Percentiles rank a stretch among this genome's conserved stretches.
phyloP scores from a whole-genome alignment of 2,329 filamentous ascomycete species.

The Lecanicillium sp. region DNA sequence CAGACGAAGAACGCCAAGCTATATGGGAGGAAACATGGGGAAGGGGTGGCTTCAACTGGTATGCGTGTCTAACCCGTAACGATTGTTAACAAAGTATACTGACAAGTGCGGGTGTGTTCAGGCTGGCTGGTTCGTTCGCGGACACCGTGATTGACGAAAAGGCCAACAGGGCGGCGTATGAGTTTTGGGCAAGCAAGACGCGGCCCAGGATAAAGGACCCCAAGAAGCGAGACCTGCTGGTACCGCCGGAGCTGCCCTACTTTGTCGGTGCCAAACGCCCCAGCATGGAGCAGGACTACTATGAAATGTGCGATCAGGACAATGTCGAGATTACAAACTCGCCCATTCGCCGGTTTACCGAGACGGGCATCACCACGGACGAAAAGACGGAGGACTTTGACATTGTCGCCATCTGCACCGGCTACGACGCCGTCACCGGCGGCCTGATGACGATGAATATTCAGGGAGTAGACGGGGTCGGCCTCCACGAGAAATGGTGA shows the following conservation, averaged over 20 bases:
- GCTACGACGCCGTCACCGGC: conserved; percentile 27
- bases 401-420: conserved; percentile 24
- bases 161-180: conserved; percentile 36
- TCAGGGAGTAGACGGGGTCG: background rate
- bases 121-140: conserved; percentile 8
- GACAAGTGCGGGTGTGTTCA: no score
- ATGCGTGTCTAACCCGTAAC: background rate
- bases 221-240: conserved; percentile 34
- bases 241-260: conserved; percentile 35
- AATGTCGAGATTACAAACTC: conserved; percentile 37
- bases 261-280: conserved; percentile 38
- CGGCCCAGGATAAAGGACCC: conserved; percentile 36
- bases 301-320: conserved; percentile 36
- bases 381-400: conserved; percentile 29
- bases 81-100: background rate
- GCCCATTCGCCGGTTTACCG: conserved; percentile 31
- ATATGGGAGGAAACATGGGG: conserved; percentile 34
- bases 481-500: conserved; percentile 3
- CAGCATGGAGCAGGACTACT: conserved; percentile 40
- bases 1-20: conserved; percentile 30
- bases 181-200: conserved; percentile 40
- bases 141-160: conserved; percentile 33
- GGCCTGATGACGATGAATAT: conserved; percentile 19
- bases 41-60: conserved; percentile 33
- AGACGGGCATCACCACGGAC: conserved; percentile 28